phyloP scores from a whole-genome alignment of 495 filamentous ascomycete genomes.

The Lophium mytilinum region DNA sequence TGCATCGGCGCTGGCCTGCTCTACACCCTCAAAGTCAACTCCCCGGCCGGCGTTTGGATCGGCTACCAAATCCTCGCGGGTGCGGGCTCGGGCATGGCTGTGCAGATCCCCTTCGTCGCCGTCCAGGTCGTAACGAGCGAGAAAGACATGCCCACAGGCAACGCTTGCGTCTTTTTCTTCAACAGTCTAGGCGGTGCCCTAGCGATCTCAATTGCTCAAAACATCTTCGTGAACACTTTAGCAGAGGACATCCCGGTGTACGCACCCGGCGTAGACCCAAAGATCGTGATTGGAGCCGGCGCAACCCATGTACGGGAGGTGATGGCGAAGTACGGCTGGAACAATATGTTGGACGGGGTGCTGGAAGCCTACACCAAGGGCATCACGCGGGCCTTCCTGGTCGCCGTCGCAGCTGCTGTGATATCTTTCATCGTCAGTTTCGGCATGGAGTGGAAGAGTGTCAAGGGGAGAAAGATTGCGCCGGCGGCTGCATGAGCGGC shows the following conservation, averaged over 20 bases:
- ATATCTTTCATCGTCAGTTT: constrained; percentile 26
- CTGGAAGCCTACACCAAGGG: constrained; percentile 30
- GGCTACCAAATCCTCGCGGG: constrained; percentile 34
- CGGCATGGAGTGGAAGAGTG: constrained; percentile 33
- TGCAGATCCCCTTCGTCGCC: constrained; percentile 33
- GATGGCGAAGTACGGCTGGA: constrained; percentile 6
- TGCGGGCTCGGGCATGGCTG: constrained; percentile 23
- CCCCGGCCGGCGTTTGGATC: constrained; percentile 23
- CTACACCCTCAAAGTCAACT: constrained; percentile 26
- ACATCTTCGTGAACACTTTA: constrained; percentile 33
- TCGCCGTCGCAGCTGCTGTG: constrained; percentile 23
- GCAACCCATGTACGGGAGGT: constrained; percentile 31
- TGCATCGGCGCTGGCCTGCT: constrained; percentile 27
- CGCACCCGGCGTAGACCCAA: constrained; percentile 25
- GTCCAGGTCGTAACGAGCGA: constrained; percentile 27
- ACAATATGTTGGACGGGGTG: constrained; percentile 21
- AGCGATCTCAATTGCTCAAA: constrained; percentile 30
- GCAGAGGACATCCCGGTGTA: constrained; percentile 17
- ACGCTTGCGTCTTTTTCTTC: constrained; percentile 33
- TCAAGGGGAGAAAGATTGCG: constrained; percentile 32
- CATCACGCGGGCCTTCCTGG: constrained; percentile 25
- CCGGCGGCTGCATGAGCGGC: background rate
- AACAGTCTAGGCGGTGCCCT: constrained; percentile 34
- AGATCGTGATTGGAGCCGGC: constrained; percentile 26
- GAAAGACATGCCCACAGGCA: constrained; percentile 33